Percentiles rank a stretch among this genome's conserved stretches.
These are phyloP conservation scores for Gossypium davidsonii DNA, from an alignment of 441 rosid species.

Conservation along the genomic window DNA sequence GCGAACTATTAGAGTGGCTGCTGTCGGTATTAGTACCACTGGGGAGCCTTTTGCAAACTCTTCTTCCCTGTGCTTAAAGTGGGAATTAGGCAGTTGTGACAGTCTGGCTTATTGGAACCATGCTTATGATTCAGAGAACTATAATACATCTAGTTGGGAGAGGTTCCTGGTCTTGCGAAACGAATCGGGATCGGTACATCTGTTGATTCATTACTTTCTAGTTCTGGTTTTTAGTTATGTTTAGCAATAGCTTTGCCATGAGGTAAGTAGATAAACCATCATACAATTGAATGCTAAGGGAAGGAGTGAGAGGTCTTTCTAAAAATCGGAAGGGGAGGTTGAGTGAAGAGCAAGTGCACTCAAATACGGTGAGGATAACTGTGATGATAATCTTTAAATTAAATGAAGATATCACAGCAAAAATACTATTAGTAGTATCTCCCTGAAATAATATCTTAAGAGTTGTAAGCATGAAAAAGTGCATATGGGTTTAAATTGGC, in stretches of 20 bases:
- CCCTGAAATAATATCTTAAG: background rate
- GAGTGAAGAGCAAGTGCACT: background rate
- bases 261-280: background rate
- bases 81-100: constrained; percentile 76
- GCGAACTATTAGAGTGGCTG: constrained; percentile 72
- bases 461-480: background rate
- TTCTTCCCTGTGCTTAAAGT: constrained; percentile 73
- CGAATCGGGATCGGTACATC: constrained; percentile 73
- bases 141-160: constrained; percentile 72
- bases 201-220: constrained; percentile 8
- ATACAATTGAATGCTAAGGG: background rate
- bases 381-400: background rate
- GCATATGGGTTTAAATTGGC: background rate
- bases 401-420: background rate
- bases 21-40: constrained; percentile 56
- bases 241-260: constrained; percentile 1
- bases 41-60: constrained; percentile 91
- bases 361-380: background rate
- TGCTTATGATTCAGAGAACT: constrained; percentile 40
- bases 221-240: background rate
- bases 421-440: background rate
- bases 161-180: constrained; percentile 70
- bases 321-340: background rate
- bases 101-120: constrained; percentile 72
- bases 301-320: background rate